phyloP scores from a whole-genome alignment of 306 rosid genomes.

The Sindora glabra region DNA sequence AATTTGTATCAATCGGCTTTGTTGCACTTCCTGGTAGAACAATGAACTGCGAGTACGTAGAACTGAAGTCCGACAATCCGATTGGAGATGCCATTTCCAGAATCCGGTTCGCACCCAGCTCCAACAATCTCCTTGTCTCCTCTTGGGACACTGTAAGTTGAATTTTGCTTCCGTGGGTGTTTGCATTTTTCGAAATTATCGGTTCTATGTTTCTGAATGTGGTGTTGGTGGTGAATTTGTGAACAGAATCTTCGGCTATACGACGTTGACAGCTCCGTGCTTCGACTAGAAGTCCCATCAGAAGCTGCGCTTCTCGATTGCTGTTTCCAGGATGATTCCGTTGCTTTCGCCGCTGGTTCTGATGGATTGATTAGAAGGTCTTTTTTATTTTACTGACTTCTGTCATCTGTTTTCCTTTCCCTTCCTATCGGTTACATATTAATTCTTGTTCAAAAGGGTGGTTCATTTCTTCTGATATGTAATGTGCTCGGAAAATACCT shows the following conservation, averaged over 20 bases:
- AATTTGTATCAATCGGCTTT: background rate
- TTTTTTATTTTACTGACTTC: background rate
- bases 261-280: conserved; percentile 43
- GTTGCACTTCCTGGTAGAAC: background rate
- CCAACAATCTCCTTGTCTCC: conserved; percentile 64
- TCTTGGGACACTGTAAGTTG: conserved; percentile 78
- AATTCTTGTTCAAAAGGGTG: too few relatives aligned
- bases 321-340: conserved; percentile 50
- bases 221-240: background rate
- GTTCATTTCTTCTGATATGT: background rate
- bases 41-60: conserved; percentile 22
- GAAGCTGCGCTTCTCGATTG: conserved; percentile 68
- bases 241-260: conserved; percentile 61
- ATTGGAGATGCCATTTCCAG: conserved; percentile 51
- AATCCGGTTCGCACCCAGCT: conserved; percentile 47
- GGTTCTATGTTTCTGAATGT: too few relatives aligned
- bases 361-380: conserved; percentile 71
- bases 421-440: too few relatives aligned
- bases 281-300: conserved; percentile 42
- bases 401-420: background rate
- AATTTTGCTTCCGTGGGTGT: background rate
- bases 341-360: conserved; percentile 52
- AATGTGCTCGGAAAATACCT: too few relatives aligned
- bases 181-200: background rate
- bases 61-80: conserved; percentile 30